Base-by-base conservation (phyloP, 768 basidiomycete genomes). In the Mycena venus region DNA sequence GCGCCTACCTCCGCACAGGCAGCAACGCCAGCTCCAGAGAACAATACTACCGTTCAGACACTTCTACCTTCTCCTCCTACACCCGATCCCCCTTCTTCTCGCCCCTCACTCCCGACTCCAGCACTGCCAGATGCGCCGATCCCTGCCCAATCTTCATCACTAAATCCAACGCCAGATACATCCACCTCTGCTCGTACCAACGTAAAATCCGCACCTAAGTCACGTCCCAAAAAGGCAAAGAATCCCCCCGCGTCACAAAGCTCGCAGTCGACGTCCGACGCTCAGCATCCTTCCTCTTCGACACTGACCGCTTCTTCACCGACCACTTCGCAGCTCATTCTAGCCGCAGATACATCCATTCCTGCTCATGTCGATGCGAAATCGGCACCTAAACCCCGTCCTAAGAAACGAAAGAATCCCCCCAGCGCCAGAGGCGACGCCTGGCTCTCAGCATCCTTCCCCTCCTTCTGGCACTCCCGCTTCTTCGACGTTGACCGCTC, bases 351-450 rank as follows among this genome's bases (percentile, higher is more conserved):
- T 29, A 2, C 60, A 40, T 34, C 59, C 19, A 67, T 55, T 42
- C 31, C 55, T 68, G 23, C 53, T 56, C 66, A 12, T 31, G 49
- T 1, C 34, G 34, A 70, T 19, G 42, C 40, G 23, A 27, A 67
- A 40, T 38, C 40, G 21, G 12, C 14, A n/a, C 1, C 15, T 92
- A 94, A 73, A 79, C 91, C 91, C 80, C 91, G 86, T 34, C 91
- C 73, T 1, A 64, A 68, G 44, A 69, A 65, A 29, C 44, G 40
- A 62, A 74, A 69, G 34, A 47, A 11, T 15, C 42, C 67, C 23
- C 60, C 70, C 34, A 36, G 32, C 8, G 38, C 70, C 11, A 38
- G 15, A 38, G 15, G 15, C 36, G 36, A 11, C 36, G 36, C 15
- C 36, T 38, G 4, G 36, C 15, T 38, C 36, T 38, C 36, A 38